These are phyloP conservation scores for Talaromyces sp. DNA, from an alignment of 2,329 filamentous ascomycete genomes.

Conservation along the genomic window DNA sequence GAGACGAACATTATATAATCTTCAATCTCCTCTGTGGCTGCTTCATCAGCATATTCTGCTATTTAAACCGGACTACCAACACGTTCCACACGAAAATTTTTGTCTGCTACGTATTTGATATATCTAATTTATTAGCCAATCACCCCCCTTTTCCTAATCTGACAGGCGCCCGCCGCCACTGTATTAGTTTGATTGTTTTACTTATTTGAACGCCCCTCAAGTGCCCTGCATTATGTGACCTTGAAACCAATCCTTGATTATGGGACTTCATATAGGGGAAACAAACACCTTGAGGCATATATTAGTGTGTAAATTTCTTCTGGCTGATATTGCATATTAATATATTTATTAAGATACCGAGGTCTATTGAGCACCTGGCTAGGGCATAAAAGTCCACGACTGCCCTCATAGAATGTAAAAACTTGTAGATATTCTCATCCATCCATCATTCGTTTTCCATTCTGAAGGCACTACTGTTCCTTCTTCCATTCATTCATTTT, in stretches of 20 bases:
- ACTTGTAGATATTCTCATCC: background rate
- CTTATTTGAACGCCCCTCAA: background rate
- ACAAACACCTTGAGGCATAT: background rate
- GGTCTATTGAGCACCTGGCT: background rate
- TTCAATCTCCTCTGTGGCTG: background rate
- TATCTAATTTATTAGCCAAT: background rate
- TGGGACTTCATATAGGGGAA: background rate
- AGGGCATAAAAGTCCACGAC: background rate
- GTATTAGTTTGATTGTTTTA: background rate
- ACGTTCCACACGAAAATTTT: background rate
- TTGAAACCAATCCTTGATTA: background rate
- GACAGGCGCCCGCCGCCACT: constrained; percentile 5
- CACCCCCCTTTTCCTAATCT: background rate
- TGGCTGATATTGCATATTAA: background rate
- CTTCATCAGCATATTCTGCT: background rate
- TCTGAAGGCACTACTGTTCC: background rate
- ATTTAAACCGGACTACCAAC: background rate
- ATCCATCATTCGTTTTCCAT: constrained; percentile 1
- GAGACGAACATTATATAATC: too few relatives aligned
- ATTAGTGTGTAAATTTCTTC: background rate
- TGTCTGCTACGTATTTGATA: too few relatives aligned
- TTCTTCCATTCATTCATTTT: background rate
- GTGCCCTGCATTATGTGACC: background rate
- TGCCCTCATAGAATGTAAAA: background rate
- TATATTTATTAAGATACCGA: background rate